These are phyloP conservation scores for Vaccinium myrtillus DNA, from an alignment of 148 eudicot genomes.

Conservation along the genomic window DNA sequence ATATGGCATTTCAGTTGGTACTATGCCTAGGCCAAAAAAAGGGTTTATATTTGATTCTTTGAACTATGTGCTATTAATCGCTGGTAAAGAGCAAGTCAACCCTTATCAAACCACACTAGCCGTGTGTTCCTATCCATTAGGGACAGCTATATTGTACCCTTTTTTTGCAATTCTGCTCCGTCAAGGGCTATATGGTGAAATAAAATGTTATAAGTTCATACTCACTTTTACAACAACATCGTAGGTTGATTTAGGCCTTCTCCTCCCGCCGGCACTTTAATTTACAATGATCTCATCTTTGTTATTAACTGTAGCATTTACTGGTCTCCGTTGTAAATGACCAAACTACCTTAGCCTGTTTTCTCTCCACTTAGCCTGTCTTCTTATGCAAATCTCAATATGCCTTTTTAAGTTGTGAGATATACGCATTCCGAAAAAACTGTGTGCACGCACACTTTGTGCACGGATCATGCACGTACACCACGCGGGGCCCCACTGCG, in stretches of 20 bases:
- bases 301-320: not conserved
- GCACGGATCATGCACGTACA: too few relatives aligned
- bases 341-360: not conserved
- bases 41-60: not conserved
- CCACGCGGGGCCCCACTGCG: too few relatives aligned
- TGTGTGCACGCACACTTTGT: too few relatives aligned
- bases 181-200: not conserved
- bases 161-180: not conserved
- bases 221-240: not conserved
- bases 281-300: not conserved
- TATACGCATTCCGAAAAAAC: not conserved
- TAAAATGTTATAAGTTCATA: not conserved
- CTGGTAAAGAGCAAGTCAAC: slow-evolving; percentile 5
- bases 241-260: not conserved
- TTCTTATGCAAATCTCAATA: not conserved
- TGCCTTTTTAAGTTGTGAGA: not conserved
- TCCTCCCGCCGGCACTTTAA: not conserved
- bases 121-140: not conserved
- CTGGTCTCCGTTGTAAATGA: too few relatives aligned
- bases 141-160: not conserved
- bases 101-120: not conserved
- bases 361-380: not conserved
- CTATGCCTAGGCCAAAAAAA: not conserved
- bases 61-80: not conserved
- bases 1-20: not conserved